Base-by-base conservation (phyloP, 2,329 filamentous ascomycete genomes). In the Aspergillus intermedius region DNA sequence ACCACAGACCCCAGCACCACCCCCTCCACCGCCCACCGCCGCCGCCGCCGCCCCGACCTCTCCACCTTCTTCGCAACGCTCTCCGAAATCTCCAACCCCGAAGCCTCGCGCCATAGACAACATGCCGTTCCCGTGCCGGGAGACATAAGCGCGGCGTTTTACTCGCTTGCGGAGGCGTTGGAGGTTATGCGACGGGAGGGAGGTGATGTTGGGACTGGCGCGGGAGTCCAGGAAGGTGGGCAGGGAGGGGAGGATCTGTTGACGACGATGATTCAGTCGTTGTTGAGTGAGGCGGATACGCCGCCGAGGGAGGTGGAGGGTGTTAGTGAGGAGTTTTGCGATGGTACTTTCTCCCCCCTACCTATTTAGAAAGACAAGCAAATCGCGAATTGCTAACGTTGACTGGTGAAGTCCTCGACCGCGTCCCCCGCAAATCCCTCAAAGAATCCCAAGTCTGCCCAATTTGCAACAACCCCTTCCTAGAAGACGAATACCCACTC, bases 11-110 rank as follows among this genome's bases (percentile, higher is more conserved):
- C 61, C 46, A 58, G 59, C 47, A 51, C 55, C 45, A 37, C 48
- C 21, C 47, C 45, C 42, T 21, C 37, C 17, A 52, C 51, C 41
- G 48, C 45, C 53, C 67, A 68, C 15, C 66, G 67, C 30, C 68
- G 69, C 47, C 68, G 69, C 47, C 79, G 79, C 54, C 77, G 81
- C 45, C 82, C 82, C 23, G 82, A 85, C 63, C 76, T 84, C 37
- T 81, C 77, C 37, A 82, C 80, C 58, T 84, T 85, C 73, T 83
- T 83, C 70, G 75, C 76, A 49, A 77, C 78, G 41, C 77, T 84
- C 44, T 69, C 69, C 51, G 78, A 83, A 57, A 76, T 81, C 49
- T 19, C 15, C 19, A 80, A 77, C 7, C 77, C 70, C 22, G 66
- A 72, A 5, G 65, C 70, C 48, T 59, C 67, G 42, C 77, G 76